Evolutionary conservation across 495 filamentous ascomycete genomes (phyloP).

Genomic region (Lepraria neglecta): DNA sequence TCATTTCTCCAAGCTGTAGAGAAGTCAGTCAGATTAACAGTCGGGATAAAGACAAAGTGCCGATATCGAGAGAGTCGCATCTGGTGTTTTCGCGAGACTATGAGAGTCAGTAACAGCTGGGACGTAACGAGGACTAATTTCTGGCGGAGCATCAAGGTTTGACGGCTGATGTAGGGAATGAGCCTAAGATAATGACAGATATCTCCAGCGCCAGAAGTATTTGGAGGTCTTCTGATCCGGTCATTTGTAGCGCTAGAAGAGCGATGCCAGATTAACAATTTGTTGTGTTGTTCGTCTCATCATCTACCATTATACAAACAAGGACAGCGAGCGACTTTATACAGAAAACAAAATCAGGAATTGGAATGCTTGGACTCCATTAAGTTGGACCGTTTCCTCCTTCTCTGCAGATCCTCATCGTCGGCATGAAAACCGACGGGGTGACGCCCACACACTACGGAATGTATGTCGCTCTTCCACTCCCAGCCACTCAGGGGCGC

Average conservation of each 20-base stretch:
- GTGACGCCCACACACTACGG: neutral
- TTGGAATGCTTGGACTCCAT: neutral
- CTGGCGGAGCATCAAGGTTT: too few species aligned
- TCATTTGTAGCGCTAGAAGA: too few species aligned
- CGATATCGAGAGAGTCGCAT: too few species aligned
- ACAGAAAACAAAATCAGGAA: neutral
- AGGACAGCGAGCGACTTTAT: too few species aligned
- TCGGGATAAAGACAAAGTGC: neutral
- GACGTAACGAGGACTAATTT: too few species aligned
- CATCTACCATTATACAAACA: too few species aligned
- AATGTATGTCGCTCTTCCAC: neutral
- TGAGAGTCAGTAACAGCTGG: neutral
- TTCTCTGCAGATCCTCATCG: conserved; percentile 2
- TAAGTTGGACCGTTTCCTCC: neutral
- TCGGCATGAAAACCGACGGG: neutral
- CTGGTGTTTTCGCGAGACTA: neutral
- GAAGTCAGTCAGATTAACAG: neutral
- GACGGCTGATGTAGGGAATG: too few species aligned
- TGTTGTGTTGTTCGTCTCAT: too few species aligned
- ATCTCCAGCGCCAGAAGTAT: too few species aligned
- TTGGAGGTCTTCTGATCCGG: too few species aligned
- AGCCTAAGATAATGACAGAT: too few species aligned
- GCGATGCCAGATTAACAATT: too few species aligned
- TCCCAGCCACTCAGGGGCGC: neutral
- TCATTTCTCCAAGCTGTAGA: neutral